Evolutionary conservation across 192 early-diverging fungal genomes (phyloP).

Genomic region (Backusella psychrophila): DNA sequence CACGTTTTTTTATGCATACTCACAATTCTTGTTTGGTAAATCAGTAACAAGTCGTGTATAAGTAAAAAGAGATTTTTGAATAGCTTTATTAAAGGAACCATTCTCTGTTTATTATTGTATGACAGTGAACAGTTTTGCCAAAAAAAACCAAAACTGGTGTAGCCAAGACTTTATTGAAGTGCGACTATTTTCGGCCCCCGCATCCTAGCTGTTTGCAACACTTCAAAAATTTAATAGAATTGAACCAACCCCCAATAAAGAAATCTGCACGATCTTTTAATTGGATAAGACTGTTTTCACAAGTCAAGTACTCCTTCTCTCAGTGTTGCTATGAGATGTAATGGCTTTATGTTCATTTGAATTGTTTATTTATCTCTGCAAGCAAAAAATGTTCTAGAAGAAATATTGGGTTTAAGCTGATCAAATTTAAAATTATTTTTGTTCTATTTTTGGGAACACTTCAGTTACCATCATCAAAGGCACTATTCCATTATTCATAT

Average conservation of each 20-base stretch:
- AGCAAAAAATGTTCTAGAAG: not conserved
- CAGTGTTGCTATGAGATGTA: not conserved
- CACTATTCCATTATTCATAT: not conserved
- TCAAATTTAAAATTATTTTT: not conserved
- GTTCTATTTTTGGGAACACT: not conserved
- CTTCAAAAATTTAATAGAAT: not conserved
- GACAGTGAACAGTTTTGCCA: not conserved
- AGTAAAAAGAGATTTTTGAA: not conserved
- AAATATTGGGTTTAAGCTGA: not conserved
- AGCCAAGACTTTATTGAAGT: not conserved
- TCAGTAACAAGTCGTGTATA: not conserved
- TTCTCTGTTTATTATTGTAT: not conserved
- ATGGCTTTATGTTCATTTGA: not conserved
- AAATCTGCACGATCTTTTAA: not conserved
- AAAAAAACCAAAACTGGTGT: not conserved
- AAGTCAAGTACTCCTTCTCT: not conserved
- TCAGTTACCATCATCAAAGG: not conserved
- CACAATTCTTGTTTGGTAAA: not conserved
- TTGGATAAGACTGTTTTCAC: not conserved
- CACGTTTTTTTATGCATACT: not conserved
- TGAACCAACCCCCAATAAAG: not conserved
- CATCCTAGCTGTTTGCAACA: not conserved
- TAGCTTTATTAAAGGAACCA: not conserved
- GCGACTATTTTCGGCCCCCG: not conserved
- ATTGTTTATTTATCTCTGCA: not conserved